These are phyloP conservation scores for Penicillium manginii DNA, from an alignment of 495 filamentous ascomycete genomes.

Conservation along the genomic window DNA sequence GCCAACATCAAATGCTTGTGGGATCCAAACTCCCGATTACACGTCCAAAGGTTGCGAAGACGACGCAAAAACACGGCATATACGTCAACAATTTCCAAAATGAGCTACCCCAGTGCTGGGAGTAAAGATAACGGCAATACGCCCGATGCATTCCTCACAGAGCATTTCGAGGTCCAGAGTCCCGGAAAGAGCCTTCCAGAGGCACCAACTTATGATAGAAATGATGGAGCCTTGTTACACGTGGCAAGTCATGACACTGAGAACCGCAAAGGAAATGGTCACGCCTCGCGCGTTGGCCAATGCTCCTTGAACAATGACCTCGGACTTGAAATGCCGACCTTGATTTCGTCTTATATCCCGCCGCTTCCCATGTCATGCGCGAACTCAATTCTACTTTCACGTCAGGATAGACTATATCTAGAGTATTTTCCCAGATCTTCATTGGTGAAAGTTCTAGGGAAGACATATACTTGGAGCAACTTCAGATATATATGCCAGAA, in stretches of 20 bases:
- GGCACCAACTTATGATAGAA: too few species aligned
- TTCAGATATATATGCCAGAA: not conserved
- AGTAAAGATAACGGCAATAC: not conserved
- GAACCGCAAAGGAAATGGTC: too few species aligned
- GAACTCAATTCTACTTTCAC: not conserved
- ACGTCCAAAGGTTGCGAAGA: not conserved
- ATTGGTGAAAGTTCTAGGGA: not conserved
- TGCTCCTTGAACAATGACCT: not conserved
- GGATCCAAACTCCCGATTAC: not conserved
- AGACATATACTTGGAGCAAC: not conserved
- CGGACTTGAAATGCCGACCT: not conserved
- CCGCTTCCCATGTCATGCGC: not conserved
- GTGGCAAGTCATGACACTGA: too few species aligned
- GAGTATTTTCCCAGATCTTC: not conserved
- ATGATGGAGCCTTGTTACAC: too few species aligned
- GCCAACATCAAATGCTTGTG: not conserved
- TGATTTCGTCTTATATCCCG: not conserved
- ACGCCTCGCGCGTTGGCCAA: too few species aligned
- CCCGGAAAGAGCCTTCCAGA: too few species aligned
- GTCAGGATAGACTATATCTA: not conserved
- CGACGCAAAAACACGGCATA: not conserved
- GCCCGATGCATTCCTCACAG: too few species aligned
- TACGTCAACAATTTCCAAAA: not conserved
- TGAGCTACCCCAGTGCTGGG: not conserved
- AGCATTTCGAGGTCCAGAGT: too few species aligned